Base-by-base conservation (phyloP, 139 green algal species). In the Eudorina sp. region DNA sequence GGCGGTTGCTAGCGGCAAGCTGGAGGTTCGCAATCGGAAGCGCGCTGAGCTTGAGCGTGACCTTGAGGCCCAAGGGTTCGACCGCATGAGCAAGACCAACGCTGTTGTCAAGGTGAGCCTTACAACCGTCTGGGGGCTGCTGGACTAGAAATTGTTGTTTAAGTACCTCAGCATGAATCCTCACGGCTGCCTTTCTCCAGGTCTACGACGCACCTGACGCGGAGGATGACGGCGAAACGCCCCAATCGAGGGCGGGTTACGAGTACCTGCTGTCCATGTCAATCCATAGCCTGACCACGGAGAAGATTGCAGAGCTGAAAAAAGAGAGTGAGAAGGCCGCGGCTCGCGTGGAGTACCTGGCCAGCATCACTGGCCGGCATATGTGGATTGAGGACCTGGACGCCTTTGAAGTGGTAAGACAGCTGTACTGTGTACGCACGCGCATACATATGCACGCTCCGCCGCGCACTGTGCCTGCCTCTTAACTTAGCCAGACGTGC, bases 181-280 rank as follows among this genome's bases (percentile, higher is more conserved):
- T 11, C 55, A 66, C 29, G 27, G 29, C 3, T 73, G 51, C 51
- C 51, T 58, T 16, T 16, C 34, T 34, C 2, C 66, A 84, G 77
- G 58, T 75, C 4, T n/a, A 41, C 11, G 79, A n/a, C 8, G 40
- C n/a, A 14, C 53, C 31, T 38, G 70, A 70, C 27, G 80, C 19
- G 53, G 73, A 62, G 43, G 89, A 89, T n/a, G 83, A 92, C 6
- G 92, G 86, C 8, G 81, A 83, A 16, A 31, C 27, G 36, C 62
- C 14, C 82, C 43, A 19, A 64, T 41, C n/a, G 77, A 43, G 25
- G 82, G 79, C 60, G 36, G 94, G 66, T 78, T 99, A 98, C 90
- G 96, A 99, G 81, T 99, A 99, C 94, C 95, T 99, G 86, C 96
- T 99, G 60, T 95, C 90, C 81, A 99, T 99, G 98, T 93, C 96